These are phyloP conservation scores for Endotrypanum monterogeii DNA, from an alignment of 208 protist species.

Conservation along the genomic window DNA sequence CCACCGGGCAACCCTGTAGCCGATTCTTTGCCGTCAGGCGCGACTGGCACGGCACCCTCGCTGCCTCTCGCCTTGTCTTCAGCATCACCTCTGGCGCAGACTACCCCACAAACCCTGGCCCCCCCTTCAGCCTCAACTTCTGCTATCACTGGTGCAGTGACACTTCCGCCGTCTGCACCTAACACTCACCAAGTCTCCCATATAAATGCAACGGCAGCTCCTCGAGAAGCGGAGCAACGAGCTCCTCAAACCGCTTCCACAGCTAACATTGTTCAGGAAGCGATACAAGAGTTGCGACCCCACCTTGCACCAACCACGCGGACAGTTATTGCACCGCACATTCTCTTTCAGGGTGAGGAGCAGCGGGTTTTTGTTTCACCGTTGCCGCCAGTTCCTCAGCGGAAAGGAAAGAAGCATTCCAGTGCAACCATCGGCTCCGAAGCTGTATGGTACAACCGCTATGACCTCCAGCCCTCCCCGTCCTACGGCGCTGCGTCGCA, in stretches of 20 bases:
- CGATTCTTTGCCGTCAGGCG: neutral
- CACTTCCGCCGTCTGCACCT: slow-evolving; percentile 20
- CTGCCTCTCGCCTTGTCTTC: neutral
- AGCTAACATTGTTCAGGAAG: slow-evolving; percentile 16
- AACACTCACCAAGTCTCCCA: neutral
- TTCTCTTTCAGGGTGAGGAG: slow-evolving; percentile 39
- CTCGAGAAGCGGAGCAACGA: neutral
- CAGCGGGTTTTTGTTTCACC: slow-evolving; percentile 39
- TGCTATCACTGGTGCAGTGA: slow-evolving; percentile 4
- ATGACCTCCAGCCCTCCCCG: slow-evolving; percentile 61
- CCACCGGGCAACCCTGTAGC: neutral
- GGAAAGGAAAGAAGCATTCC: slow-evolving; percentile 7
- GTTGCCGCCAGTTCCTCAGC: slow-evolving; percentile 15
- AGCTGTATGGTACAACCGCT: slow-evolving; percentile 44
- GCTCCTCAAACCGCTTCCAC: slow-evolving; percentile 7
- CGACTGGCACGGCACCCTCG: neutral
- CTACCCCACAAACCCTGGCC: neutral
- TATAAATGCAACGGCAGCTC: neutral
- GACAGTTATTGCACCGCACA: slow-evolving; percentile 35
- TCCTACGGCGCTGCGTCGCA: slow-evolving; percentile 24
- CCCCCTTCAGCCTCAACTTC: neutral
- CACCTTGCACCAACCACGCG: slow-evolving; percentile 18
- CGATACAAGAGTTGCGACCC: slow-evolving; percentile 11
- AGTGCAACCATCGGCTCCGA: neutral
- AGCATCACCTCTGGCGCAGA: neutral